A percentile compares a stretch with the other conserved stretches of the same genome.
These are phyloP conservation scores for Dioscorea dumetorum DNA, from an alignment of 106 monocot genomes.

Conservation along the genomic window DNA sequence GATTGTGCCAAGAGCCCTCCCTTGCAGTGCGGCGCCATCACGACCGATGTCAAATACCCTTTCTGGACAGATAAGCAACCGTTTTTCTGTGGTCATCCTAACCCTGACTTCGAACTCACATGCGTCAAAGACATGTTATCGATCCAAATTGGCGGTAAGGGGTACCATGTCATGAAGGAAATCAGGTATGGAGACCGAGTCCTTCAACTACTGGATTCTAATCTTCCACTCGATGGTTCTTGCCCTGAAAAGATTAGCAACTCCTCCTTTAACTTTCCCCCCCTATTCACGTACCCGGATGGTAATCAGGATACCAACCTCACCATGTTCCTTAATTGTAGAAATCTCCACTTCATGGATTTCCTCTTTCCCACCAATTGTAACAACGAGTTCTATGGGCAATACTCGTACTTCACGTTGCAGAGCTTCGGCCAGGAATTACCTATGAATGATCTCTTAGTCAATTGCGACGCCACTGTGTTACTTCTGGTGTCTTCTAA, in stretches of 20 bases:
- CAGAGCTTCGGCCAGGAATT: neutral
- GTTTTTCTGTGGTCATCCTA: neutral
- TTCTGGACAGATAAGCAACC: neutral
- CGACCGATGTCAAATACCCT: neutral
- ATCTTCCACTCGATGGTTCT: no score
- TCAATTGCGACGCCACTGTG: neutral
- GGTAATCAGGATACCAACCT: neutral
- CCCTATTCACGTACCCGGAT: neutral
- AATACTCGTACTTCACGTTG: neutral
- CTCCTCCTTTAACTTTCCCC: neutral
- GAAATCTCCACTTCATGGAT: no score
- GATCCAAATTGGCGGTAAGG: neutral
- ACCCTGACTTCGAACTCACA: neutral
- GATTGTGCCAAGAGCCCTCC: no score
- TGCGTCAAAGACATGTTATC: neutral
- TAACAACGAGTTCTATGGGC: neutral
- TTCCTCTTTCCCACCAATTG: neutral
- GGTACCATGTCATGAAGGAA: neutral
- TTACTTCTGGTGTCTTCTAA: neutral
- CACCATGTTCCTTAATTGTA: slow-evolving; percentile 5
- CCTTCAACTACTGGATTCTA: neutral
- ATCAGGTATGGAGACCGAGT: neutral
- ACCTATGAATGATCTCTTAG: neutral
- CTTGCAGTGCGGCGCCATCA: no score
- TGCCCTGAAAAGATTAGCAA: neutral